phyloP scores from a whole-genome alignment of 1,284 basidiomycete species.

The Inonotus hispidus region DNA sequence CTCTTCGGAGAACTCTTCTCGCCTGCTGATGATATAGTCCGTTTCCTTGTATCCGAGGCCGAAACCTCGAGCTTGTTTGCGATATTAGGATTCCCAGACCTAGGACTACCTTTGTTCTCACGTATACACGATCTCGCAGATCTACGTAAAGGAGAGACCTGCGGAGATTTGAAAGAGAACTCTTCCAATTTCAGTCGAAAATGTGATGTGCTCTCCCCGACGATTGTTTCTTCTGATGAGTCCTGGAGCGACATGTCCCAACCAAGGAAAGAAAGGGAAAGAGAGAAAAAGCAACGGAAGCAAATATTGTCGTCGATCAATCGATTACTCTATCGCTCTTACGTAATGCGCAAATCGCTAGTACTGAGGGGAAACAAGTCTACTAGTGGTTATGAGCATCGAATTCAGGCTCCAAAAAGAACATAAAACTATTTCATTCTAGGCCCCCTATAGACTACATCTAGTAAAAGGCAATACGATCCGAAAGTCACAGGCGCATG shows the following conservation, averaged over 20 bases:
- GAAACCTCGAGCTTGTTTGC: neutral
- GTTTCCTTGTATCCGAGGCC: neutral
- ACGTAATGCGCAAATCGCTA: too few relatives aligned
- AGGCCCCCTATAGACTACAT: neutral
- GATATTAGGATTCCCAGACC: neutral
- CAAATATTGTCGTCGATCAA: too few relatives aligned
- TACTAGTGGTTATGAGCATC: neutral
- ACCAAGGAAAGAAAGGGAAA: too few relatives aligned
- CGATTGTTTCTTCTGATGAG: neutral
- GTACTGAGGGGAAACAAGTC: neutral
- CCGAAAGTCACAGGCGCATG: slow-evolving; percentile 40
- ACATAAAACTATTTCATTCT: neutral
- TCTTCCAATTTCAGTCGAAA: neutral
- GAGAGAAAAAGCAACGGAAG: too few relatives aligned
- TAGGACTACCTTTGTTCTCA: neutral
- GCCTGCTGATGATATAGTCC: neutral
- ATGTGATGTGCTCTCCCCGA: neutral
- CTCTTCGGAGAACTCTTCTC: neutral
- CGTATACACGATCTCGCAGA: neutral
- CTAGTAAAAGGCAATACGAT: neutral
- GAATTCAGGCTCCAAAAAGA: neutral
- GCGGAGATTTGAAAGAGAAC: neutral
- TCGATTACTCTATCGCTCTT: too few relatives aligned
- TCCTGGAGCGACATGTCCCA: neutral
- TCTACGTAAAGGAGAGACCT: neutral